Evolutionary conservation across 2,329 filamentous ascomycete species (phyloP).

Genomic region (Aspergillus udagawae): DNA sequence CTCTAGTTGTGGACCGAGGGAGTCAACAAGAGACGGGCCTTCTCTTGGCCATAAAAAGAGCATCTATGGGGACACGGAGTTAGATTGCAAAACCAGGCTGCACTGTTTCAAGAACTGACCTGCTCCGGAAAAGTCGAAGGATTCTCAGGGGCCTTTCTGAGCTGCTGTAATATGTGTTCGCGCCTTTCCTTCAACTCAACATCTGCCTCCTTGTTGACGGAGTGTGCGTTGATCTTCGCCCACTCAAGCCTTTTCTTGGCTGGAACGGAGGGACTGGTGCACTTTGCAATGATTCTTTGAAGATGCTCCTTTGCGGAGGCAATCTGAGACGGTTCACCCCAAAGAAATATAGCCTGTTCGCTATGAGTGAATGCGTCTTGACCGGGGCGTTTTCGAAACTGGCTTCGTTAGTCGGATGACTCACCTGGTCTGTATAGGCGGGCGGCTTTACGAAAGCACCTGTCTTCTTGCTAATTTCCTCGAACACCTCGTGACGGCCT

Average conservation of each 20-base stretch:
- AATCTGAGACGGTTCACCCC: slow-evolving; percentile 24
- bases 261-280: slow-evolving; percentile 6
- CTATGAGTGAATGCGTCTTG: slow-evolving; percentile 1
- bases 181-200: slow-evolving; percentile 20
- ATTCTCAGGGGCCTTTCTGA: slow-evolving; percentile 23
- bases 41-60: slow-evolving; percentile 45
- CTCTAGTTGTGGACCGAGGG: slow-evolving; percentile 41
- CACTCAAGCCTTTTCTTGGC: slow-evolving; percentile 18
- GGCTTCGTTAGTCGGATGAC: background rate
- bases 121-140: slow-evolving; percentile 21
- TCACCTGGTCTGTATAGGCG: slow-evolving; percentile 20
- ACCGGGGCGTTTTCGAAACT: background rate
- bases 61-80: slow-evolving; percentile 20
- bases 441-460: slow-evolving; percentile 26
- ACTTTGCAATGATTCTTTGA: slow-evolving; percentile 15
- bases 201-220: slow-evolving; percentile 20
- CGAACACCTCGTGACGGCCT: slow-evolving; percentile 21
- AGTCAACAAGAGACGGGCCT: slow-evolving; percentile 38
- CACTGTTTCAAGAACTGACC: slow-evolving; percentile 12
- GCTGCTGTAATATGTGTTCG: slow-evolving; percentile 19
- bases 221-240: slow-evolving; percentile 23
- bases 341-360: slow-evolving; percentile 20
- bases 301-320: slow-evolving; percentile 19
- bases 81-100: background rate
- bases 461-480: slow-evolving; percentile 23